Evolutionary conservation across 2,329 filamentous ascomycete genomes (phyloP).

Genomic region (Claviceps cyperi): DNA sequence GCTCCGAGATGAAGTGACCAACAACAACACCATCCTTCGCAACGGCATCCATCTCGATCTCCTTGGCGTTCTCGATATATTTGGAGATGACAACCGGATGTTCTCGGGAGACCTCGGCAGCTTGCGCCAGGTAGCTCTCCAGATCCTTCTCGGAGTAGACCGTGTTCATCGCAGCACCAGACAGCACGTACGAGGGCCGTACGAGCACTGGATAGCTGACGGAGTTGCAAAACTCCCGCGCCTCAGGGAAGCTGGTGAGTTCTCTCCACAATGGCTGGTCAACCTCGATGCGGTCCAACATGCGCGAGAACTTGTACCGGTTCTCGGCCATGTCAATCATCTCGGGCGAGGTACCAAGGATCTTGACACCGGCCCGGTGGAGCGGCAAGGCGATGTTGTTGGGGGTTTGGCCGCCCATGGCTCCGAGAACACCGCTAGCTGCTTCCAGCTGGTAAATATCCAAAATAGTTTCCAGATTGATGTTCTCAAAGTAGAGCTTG

Average conservation of each 20-base stretch:
- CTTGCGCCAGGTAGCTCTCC: constrained; percentile 76
- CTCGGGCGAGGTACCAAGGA: constrained; percentile 89
- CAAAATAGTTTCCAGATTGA: constrained; percentile 75
- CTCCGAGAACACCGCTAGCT: constrained; percentile 73
- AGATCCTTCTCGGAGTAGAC: constrained; percentile 94
- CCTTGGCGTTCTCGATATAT: constrained; percentile 98
- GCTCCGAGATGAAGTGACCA: constrained; percentile 94
- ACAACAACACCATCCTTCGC: constrained; percentile 79
- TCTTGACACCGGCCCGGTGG: constrained; percentile 76
- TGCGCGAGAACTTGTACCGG: constrained; percentile 95
- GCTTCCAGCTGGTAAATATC: constrained; percentile 87
- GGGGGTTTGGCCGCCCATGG: constrained; percentile 93
- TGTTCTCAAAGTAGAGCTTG: constrained; percentile 90
- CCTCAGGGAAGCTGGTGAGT: constrained; percentile 85
- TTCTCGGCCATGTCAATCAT: constrained; percentile 99
- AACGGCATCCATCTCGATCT: constrained; percentile 99
- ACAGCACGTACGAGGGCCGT: constrained; percentile 89
- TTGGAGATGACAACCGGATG: constrained; percentile 98
- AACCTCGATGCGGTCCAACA: constrained; percentile 87
- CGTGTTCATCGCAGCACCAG: constrained; percentile 97
- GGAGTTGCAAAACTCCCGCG: constrained; percentile 69
- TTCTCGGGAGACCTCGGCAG: constrained; percentile 82
- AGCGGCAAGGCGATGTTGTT: constrained; percentile 94
- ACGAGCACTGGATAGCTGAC: constrained; percentile 92
- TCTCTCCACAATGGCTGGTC: constrained; percentile 98